Evolutionary conservation across 1,284 basidiomycete species (phyloP), one percentile per base, ranked within the genome.

Genomic region (Singerocomus rubriflavus): DNA sequence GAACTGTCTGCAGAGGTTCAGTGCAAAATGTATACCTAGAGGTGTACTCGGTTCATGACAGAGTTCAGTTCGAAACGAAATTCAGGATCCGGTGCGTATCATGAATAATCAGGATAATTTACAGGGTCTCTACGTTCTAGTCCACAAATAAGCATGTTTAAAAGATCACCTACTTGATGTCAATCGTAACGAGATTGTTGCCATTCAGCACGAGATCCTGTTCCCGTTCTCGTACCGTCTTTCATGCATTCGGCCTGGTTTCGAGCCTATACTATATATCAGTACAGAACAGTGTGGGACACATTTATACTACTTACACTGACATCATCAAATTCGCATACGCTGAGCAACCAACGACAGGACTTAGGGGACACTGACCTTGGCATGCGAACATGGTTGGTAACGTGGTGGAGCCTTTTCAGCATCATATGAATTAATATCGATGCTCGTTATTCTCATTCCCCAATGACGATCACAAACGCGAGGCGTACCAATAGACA

Each of bases 271-370:
- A n/a, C 3, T 5, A 4, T 3, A 1, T 26, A 32, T 59, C 33
- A 57, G 32, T 9, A 48, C 32, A 29, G 29, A 29, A 30, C 0
- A 14, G 13, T 5, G 10, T 39, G 2, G 1, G 26, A 40, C 33
- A 17, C 2, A 0, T 27, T 6, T 6, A 0, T 3, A 35, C 7
- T n/a, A 57, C 56, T 37, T 27, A 57, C 56, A 57, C 57, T 3
- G 57, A 43, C 54, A 57, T 48, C 57, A 57, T 48, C 6, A 53
- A 57, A 31, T 58, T 59, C 35, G 30, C 40, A 16, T 57, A 57
- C 3, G 48, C 57, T 57, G 12, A 16, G n/a, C 2, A n/a, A n/a
- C 31, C 35, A 13, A 33, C 6, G 9, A n/a, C n/a, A n/a, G n/a
- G 7, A n/a, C 1, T n/a, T n/a, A n/a, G 1, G 5, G 16, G 12